phyloP scores from a whole-genome alignment of 139 green algal species.

The Picochlorum sp. region DNA sequence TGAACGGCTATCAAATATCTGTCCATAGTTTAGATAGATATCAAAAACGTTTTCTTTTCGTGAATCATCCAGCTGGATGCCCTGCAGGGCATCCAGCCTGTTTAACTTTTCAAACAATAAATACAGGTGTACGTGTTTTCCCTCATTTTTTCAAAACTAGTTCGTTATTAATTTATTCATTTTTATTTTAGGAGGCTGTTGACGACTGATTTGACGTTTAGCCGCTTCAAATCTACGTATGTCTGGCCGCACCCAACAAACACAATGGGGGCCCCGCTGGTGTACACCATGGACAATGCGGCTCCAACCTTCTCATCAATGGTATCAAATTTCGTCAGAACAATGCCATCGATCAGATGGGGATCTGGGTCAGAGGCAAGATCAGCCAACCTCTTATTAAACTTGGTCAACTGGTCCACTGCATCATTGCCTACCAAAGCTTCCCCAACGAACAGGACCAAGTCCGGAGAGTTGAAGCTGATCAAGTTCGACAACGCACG shows the following conservation, averaged over 20 bases:
- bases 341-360: slow-evolving; percentile 49
- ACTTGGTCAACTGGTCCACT: slow-evolving; percentile 98
- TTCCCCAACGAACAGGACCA: slow-evolving; percentile 98
- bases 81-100: too few relatives aligned
- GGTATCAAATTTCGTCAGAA: slow-evolving; percentile 96
- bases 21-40: background rate
- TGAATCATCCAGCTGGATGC: too few relatives aligned
- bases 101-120: too few relatives aligned
- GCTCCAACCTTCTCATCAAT: slow-evolving; percentile 98
- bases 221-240: slow-evolving; percentile 89
- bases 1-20: slow-evolving; percentile 57
- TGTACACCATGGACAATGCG: slow-evolving; percentile 97
- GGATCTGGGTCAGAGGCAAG: slow-evolving; percentile 31
- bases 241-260: slow-evolving; percentile 98
- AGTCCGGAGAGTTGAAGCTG: slow-evolving; percentile 84
- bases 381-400: slow-evolving; percentile 78
- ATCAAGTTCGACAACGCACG: slow-evolving; percentile 91
- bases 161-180: too few relatives aligned
- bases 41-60: too few relatives aligned
- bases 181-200: slow-evolving; percentile 52
- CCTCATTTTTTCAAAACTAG: too few relatives aligned
- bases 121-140: too few relatives aligned
- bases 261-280: slow-evolving; percentile 87
- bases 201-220: slow-evolving; percentile 90
- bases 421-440: slow-evolving; percentile 95